A percentile compares a stretch with the other conserved stretches of the same genome.
Evolutionary conservation across 2,329 filamentous ascomycete genomes (phyloP).

Genomic region (Colletotrichum truncatum): DNA sequence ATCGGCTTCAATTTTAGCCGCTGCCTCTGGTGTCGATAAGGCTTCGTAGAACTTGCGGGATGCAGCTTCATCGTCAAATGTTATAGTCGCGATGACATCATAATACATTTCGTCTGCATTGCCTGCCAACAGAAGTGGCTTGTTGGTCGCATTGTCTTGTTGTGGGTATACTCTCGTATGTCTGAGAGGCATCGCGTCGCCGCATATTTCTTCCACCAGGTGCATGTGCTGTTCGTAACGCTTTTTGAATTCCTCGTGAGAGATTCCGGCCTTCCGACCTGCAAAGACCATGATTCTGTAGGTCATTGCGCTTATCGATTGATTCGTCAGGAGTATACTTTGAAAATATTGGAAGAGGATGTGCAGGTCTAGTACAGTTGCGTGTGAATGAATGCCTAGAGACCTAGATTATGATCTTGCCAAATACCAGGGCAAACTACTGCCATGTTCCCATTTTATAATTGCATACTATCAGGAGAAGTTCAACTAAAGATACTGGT

Average conservation of each 20-base stretch:
- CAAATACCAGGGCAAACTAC: no score
- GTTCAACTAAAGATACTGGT: no score
- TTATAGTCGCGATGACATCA: background rate
- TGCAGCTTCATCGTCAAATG: constrained; percentile 14
- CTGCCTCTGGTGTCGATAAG: background rate
- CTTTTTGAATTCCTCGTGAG: constrained; percentile 17
- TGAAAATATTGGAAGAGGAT: no score
- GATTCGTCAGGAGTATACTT: background rate
- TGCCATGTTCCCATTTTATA: no score
- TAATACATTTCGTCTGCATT: constrained; percentile 13
- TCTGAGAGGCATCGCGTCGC: constrained; percentile 12
- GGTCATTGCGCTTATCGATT: constrained; percentile 2
- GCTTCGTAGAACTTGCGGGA: background rate
- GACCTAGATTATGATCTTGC: no score
- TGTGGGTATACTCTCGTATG: constrained; percentile 15
- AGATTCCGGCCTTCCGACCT: background rate
- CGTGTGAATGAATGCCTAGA: no score
- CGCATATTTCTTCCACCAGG: constrained; percentile 1
- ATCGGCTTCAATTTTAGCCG: background rate
- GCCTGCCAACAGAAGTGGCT: constrained; percentile 2
- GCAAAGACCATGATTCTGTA: constrained; percentile 18
- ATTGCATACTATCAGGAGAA: no score
- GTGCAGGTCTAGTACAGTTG: no score
- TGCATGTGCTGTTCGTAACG: constrained; percentile 18
- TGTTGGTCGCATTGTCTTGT: background rate